Base-by-base conservation (phyloP, 2,329 filamentous ascomycete genomes). In the Zalaria sp. region DNA sequence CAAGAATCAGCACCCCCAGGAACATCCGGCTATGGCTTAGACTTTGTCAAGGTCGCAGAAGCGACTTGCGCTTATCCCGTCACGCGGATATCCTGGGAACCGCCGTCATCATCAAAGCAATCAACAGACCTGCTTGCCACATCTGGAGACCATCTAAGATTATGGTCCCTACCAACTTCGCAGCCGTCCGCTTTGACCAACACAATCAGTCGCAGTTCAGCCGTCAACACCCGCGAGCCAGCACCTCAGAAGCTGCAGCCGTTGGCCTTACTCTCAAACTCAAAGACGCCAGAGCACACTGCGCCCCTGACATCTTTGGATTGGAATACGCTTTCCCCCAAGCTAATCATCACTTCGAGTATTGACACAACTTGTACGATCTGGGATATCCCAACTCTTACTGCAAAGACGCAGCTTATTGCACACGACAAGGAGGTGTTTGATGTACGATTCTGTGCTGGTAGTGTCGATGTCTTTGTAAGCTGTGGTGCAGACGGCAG, bases 331-430 rank as follows among this genome's bases (percentile, higher is more conserved):
- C 81, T 98, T 40, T 94, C 87, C 25, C 91, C 91, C 0, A 95
- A 89, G 59, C 70, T 98, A 41, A 98, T 98, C 57, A 98, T 98
- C 55, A 98, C 91, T 1, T 95, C 88, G 3, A 96, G 88, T 60
- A 98, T 98, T 56, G 91, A 98, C 58, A 98, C 91, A 1, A 98
- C 91, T 4, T 98, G 91, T 65, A 98, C 91, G 4, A 98, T 98
- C 50, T 98, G 91, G 91, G 91, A 98, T 60, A 98, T 98, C 43
- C 91, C 91, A 3, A 95, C 91, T 1, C 70, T 98, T 47, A 98
- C 91, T 1, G 91, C 91, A 40, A 98, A 98, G 66, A 98, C 91
- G 2, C 91, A 98, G 60, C 70, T 98, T 37, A 98, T 98, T 62
- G 91, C 91, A 18, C 91, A 98, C 60, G 91, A 98, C 65, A 96